Conservation (phyloP, 768 basidiomycete species). For the Russula sp. region DNA sequence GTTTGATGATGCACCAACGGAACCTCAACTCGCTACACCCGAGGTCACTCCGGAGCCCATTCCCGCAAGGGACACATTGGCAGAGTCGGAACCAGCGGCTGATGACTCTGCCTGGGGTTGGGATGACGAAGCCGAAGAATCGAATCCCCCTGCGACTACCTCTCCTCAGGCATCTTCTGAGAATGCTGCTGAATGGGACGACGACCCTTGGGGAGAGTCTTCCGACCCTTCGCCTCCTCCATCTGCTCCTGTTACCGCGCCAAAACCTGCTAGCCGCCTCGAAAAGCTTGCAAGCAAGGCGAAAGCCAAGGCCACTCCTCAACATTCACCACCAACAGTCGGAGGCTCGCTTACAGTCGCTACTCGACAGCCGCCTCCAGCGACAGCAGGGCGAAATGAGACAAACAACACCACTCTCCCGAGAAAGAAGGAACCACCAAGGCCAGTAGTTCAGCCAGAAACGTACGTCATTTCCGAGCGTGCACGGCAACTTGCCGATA, state of each 20-base stretch:
- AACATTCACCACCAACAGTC: conserved; percentile 29
- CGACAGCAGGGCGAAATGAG: conserved; percentile 30
- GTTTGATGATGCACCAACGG: conserved; percentile 46
- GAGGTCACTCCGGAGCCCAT: conserved; percentile 17
- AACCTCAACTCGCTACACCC: conserved; percentile 32
- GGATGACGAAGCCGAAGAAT: conserved; percentile 53
- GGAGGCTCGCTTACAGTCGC: conserved; percentile 31
- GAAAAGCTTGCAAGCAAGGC: conserved; percentile 56
- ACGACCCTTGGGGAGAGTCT: conserved; percentile 63
- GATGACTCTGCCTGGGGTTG: conserved; percentile 70
- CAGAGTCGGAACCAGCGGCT: conserved; percentile 33
- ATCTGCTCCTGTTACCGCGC: conserved; percentile 37
- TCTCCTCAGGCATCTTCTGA: conserved; percentile 14
- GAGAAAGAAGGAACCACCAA: conserved; percentile 19
- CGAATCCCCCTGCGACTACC: conserved; percentile 20
- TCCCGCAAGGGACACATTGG: conserved; percentile 5
- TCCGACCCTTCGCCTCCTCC: conserved; percentile 34
- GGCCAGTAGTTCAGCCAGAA: conserved; percentile 10
- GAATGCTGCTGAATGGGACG: conserved; percentile 56
- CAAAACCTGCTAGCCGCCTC: conserved; percentile 56
- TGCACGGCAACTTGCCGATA: conserved; percentile 24
- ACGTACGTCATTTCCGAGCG: conserved; percentile 22
- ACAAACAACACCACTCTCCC: conserved; percentile 6
- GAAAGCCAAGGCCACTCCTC: conserved; percentile 44
- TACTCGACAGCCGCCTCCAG: conserved; percentile 30